Evolutionary conservation across 257 asterid genomes (phyloP).

Genomic region (Scutellaria galericulata): DNA sequence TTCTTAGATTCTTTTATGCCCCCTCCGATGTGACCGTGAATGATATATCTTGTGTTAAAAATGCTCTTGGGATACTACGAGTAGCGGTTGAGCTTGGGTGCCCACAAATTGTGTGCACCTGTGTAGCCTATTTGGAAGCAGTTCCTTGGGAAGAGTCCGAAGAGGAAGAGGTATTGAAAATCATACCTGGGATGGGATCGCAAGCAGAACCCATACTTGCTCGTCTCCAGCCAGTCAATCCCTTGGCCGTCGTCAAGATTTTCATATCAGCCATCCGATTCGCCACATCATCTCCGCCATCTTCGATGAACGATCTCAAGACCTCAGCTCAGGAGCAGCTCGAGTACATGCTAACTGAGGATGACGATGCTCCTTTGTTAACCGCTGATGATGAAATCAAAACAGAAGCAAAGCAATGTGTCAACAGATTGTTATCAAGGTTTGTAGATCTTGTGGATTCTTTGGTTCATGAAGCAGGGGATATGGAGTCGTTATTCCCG

Average conservation of each 20-base stretch:
- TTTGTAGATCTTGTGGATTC: constrained; percentile 55
- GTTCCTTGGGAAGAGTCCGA: constrained; percentile 96
- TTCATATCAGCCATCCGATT: constrained; percentile 70
- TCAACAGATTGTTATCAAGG: constrained; percentile 48
- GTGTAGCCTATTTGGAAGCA: constrained; percentile 84
- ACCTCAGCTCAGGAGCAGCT: constrained; percentile 87
- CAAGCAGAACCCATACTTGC: constrained; percentile 67
- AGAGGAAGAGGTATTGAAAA: constrained; percentile 84
- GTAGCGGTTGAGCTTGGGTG: constrained; percentile 75
- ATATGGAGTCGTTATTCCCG: constrained; percentile 41
- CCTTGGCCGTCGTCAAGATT: constrained; percentile 49
- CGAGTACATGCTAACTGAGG: constrained; percentile 88
- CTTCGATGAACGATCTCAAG: constrained; percentile 63
- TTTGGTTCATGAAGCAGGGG: constrained; percentile 44
- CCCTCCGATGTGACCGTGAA: constrained; percentile 42
- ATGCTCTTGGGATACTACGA: constrained; percentile 69
- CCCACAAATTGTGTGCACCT: constrained; percentile 66
- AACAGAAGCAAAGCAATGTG: constrained; percentile 54
- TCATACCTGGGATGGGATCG: constrained; percentile 73
- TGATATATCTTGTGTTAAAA: constrained; percentile 64
- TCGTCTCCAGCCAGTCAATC: constrained; percentile 78
- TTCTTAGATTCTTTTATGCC: constrained; percentile 68
- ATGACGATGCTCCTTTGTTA: constrained; percentile 81
- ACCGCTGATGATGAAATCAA: constrained; percentile 58
- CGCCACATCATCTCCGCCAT: constrained; percentile 72